These are phyloP conservation scores for Serendipita sp. DNA, from an alignment of 768 basidiomycete genomes.

Conservation along the genomic window DNA sequence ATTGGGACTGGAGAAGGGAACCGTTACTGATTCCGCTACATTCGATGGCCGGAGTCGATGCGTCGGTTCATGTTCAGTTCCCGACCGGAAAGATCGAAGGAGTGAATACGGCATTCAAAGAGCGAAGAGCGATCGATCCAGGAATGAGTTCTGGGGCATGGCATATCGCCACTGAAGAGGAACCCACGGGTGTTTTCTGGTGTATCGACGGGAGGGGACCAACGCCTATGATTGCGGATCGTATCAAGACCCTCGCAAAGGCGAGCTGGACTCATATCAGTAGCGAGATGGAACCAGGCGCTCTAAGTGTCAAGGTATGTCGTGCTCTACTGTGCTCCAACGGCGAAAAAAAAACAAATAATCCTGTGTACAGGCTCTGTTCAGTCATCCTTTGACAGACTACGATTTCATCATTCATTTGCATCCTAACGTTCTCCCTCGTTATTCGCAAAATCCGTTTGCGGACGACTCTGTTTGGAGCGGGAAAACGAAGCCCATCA, in stretches of 20 bases:
- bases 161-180: conserved; percentile 64
- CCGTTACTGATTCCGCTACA: conserved; percentile 62
- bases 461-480: conserved; percentile 34
- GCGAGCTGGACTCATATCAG: conserved; percentile 51
- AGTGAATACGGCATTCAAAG: conserved; percentile 18
- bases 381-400: conserved; percentile 65
- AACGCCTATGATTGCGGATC: conserved; percentile 52
- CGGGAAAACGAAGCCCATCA: conserved; percentile 29
- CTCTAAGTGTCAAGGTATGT: conserved; percentile 43
- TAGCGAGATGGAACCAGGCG: conserved; percentile 30
- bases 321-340: background rate
- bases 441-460: conserved; percentile 56
- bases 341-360: background rate
- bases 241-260: conserved; percentile 55
- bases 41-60: conserved; percentile 18
- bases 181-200: conserved; percentile 63
- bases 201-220: conserved; percentile 41
- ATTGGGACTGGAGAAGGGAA: conserved; percentile 56
- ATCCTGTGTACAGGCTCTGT: conserved; percentile 43
- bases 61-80: conserved; percentile 19
- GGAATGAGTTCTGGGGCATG: conserved; percentile 37
- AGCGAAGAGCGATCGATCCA: conserved; percentile 19
- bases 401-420: conserved; percentile 78
- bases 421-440: conserved; percentile 43
- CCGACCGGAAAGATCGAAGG: background rate